These are phyloP conservation scores for Coffea humblotiana DNA, from an alignment of 305 asterid genomes.

Conservation along the genomic window DNA sequence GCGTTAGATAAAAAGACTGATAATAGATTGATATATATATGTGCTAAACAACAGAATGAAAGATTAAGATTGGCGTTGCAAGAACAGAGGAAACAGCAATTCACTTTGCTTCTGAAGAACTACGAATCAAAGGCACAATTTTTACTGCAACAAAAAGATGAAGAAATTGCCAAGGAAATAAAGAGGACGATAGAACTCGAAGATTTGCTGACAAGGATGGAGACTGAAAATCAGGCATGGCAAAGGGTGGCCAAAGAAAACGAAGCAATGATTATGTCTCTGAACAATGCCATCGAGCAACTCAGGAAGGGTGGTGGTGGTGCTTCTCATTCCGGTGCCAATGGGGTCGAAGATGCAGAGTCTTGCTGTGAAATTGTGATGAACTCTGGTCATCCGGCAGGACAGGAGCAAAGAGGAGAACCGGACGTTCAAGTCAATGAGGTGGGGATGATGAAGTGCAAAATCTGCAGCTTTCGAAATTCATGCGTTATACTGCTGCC, in stretches of 20 bases:
- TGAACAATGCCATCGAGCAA: slow-evolving; percentile 51
- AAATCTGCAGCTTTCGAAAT: slow-evolving; percentile 43
- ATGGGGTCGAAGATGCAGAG: slow-evolving; percentile 52
- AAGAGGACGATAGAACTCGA: slow-evolving; percentile 47
- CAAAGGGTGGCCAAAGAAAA: slow-evolving; percentile 50
- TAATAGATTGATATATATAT: neutral
- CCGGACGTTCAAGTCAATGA: neutral
- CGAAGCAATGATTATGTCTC: slow-evolving; percentile 41
- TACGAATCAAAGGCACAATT: slow-evolving; percentile 43
- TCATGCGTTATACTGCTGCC: slow-evolving; percentile 61
- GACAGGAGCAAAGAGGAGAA: neutral
- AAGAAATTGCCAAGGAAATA: slow-evolving; percentile 39
- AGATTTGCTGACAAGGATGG: slow-evolving; percentile 33
- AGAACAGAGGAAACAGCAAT: slow-evolving; percentile 49
- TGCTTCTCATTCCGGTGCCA: neutral
- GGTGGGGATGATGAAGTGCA: slow-evolving; percentile 33
- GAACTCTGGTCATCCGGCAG: neutral
- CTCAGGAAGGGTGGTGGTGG: slow-evolving; percentile 29
- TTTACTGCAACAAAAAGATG: slow-evolving; percentile 49
- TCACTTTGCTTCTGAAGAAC: slow-evolving; percentile 26
- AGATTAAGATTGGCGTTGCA: slow-evolving; percentile 46
- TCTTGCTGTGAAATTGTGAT: slow-evolving; percentile 48
- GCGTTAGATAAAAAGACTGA: neutral
- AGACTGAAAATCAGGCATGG: slow-evolving; percentile 52
- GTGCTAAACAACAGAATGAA: slow-evolving; percentile 47